Conservation (phyloP, 768 basidiomycete genomes). For the Mycena kentingensis region DNA sequence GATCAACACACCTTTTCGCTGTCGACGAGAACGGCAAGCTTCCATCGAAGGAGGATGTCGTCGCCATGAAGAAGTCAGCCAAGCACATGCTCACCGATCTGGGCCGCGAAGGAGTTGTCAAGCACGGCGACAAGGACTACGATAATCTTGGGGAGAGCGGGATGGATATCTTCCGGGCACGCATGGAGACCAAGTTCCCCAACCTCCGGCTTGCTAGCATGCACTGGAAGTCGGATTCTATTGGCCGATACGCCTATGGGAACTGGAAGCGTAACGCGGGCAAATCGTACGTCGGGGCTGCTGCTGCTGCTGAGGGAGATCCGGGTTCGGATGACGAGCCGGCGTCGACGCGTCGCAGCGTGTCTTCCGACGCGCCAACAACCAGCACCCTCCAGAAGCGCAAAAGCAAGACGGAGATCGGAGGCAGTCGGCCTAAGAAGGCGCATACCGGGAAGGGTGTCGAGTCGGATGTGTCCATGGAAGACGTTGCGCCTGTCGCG, state of each 20-base stretch:
- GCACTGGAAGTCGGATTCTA: not conserved
- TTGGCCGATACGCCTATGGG: not conserved
- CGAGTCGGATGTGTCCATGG: too few species aligned
- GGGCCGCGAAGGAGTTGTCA: not conserved
- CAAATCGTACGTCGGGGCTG: too few species aligned
- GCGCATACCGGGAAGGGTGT: too few species aligned
- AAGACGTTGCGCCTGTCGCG: too few species aligned
- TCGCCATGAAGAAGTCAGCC: not conserved
- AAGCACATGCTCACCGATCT: not conserved
- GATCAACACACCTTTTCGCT: not conserved
- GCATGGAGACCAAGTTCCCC: not conserved
- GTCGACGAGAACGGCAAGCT: not conserved
- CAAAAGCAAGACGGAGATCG: too few species aligned
- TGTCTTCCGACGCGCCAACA: too few species aligned
- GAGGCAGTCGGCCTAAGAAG: too few species aligned
- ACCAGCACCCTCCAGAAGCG: too few species aligned
- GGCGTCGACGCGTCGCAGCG: too few species aligned
- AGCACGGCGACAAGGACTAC: not conserved
- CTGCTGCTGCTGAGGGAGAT: too few species aligned
- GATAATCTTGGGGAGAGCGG: not conserved
- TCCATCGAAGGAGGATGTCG: not conserved
- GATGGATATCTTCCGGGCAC: not conserved
- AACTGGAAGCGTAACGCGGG: too few species aligned
- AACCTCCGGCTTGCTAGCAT: not conserved
- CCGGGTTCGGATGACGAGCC: too few species aligned